Conservation (phyloP, 2,329 filamentous ascomycete species). For the Pestalotiopsis sp. region DNA sequence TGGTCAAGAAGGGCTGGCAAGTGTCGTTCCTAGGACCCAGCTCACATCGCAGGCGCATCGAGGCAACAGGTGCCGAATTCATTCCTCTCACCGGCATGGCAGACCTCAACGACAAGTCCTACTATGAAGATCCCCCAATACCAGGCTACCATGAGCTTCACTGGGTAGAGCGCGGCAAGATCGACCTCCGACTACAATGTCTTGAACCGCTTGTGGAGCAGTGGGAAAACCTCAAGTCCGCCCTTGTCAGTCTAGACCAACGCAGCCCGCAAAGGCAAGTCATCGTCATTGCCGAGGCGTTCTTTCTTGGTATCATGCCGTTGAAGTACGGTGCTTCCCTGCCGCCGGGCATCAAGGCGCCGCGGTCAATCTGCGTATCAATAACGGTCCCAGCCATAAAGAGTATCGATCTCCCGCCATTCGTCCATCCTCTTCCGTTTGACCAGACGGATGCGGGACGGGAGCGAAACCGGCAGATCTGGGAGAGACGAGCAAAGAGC, state of each 20-base stretch:
- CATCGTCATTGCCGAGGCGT: conserved; percentile 34
- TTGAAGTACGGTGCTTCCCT: conserved; percentile 32
- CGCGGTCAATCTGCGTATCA: conserved; percentile 34
- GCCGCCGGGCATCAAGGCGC: conserved; percentile 19
- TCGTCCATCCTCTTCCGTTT: conserved; percentile 32
- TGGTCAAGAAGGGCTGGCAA: conserved; percentile 32
- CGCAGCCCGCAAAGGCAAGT: conserved; percentile 22
- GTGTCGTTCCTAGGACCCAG: conserved; percentile 38
- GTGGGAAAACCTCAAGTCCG: conserved; percentile 33
- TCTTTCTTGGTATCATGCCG: conserved; percentile 39
- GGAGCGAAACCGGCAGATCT: conserved; percentile 26
- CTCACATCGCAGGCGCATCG: conserved; percentile 36
- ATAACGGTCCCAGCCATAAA: conserved; percentile 39
- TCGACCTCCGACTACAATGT: conserved; percentile 34
- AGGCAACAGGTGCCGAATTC: conserved; percentile 33
- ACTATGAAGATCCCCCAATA: conserved; percentile 29
- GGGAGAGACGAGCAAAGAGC: conserved; percentile 32
- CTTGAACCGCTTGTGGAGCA: conserved; percentile 35
- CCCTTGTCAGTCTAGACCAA: conserved; percentile 25
- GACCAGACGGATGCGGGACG: conserved; percentile 30
- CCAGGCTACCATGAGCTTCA: conserved; percentile 24
- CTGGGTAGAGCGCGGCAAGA: conserved; percentile 33
- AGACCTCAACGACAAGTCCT: conserved; percentile 36
- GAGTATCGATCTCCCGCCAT: conserved; percentile 37
- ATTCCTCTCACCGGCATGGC: conserved; percentile 33